Evolutionary conservation across 129 eudicot species (phyloP).

Genomic region (Chrysanthemum seticuspe): DNA sequence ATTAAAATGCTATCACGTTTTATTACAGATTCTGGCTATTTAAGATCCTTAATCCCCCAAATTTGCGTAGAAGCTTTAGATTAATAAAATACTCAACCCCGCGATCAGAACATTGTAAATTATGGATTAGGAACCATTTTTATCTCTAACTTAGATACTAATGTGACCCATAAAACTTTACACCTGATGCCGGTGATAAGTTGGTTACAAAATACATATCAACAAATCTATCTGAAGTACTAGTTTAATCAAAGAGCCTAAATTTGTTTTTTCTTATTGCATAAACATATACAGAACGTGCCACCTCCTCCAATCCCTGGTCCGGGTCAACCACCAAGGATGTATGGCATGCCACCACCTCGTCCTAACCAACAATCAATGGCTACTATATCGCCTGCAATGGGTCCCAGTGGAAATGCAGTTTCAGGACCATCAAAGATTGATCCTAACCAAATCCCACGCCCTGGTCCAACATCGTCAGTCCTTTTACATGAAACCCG

Average conservation of each 20-base stretch:
- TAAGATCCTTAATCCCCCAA: too few relatives aligned
- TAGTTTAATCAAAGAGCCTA: not conserved
- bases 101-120: too few relatives aligned
- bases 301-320: conserved; percentile 56
- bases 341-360: conserved; percentile 80
- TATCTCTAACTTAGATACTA: too few relatives aligned
- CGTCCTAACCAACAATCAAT: conserved; percentile 57
- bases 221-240: too few relatives aligned
- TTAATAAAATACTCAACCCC: too few relatives aligned
- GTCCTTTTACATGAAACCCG: conserved; percentile 86
- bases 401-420: conserved; percentile 53
- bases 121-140: too few relatives aligned
- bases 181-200: too few relatives aligned
- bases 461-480: conserved; percentile 68
- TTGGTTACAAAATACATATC: too few relatives aligned
- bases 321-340: conserved; percentile 59
- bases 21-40: too few relatives aligned
- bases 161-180: too few relatives aligned
- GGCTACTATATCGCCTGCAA: conserved; percentile 62
- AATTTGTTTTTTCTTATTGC: conserved; percentile 15
- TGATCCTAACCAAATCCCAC: conserved; percentile 93
- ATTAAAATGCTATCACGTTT: too few relatives aligned
- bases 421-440: conserved; percentile 71
- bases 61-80: too few relatives aligned
- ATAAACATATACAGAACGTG: conserved; percentile 40